These are phyloP conservation scores for Pinguiococcus pyrenoidosus DNA, from an alignment of 108 stramenopile genomes.

Conservation along the genomic window DNA sequence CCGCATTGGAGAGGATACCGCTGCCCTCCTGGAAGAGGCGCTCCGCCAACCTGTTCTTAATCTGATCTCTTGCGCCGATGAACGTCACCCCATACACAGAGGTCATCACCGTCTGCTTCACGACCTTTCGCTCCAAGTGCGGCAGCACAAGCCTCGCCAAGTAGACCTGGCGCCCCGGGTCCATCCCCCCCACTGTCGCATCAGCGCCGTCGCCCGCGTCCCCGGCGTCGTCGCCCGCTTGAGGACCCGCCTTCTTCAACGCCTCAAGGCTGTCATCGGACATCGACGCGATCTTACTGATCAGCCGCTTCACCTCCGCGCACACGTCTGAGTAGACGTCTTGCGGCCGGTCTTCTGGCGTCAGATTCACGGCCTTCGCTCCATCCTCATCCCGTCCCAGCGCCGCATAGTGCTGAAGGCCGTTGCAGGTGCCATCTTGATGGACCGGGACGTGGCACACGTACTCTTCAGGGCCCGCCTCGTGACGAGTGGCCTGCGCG, in stretches of 20 bases:
- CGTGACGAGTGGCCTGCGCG: slow-evolving; percentile 61
- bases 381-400: slow-evolving; percentile 89
- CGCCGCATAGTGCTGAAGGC: slow-evolving; percentile 98
- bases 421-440: slow-evolving; percentile 98
- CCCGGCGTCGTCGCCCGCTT: not conserved
- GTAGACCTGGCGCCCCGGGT: not conserved
- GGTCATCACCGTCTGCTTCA: slow-evolving; percentile 99
- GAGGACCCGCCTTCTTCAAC: not conserved
- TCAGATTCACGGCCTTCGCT: slow-evolving; percentile 89
- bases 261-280: too few relatives aligned
- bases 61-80: slow-evolving; percentile 90
- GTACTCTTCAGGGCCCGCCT: slow-evolving; percentile 68
- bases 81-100: slow-evolving; percentile 98
- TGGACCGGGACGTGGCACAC: slow-evolving; percentile 80
- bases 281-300: too few relatives aligned
- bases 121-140: slow-evolving; percentile 40
- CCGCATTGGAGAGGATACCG: slow-evolving; percentile 14
- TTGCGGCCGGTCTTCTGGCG: slow-evolving; percentile 68
- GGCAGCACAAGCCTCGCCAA: not conserved
- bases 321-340: slow-evolving; percentile 92
- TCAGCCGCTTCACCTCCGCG: slow-evolving; percentile 15
- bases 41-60: slow-evolving; percentile 45
- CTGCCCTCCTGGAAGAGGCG: slow-evolving; percentile 1
- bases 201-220: slow-evolving; percentile 46
- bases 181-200: not conserved